These are phyloP conservation scores for Daldinia sp. DNA, from an alignment of 2,329 filamentous ascomycete species.

Conservation along the genomic window DNA sequence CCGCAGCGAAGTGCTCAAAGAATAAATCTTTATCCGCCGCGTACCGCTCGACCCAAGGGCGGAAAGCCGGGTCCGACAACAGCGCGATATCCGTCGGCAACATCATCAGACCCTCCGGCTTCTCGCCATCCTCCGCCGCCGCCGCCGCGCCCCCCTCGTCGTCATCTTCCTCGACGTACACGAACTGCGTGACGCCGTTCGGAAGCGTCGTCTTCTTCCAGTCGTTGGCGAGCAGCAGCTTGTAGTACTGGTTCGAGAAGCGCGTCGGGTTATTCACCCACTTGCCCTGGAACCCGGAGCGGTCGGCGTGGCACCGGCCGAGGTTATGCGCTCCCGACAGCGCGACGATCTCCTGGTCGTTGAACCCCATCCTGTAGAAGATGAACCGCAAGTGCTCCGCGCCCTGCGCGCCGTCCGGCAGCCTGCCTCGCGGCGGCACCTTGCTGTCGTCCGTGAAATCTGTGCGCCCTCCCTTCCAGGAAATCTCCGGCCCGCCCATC, in stretches of 20 bases:
- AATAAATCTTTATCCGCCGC: conserved; percentile 71
- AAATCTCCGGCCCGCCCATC: conserved; percentile 69
- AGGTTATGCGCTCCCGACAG: conserved; percentile 86
- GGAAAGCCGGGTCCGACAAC: conserved; percentile 64
- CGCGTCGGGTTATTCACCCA: conserved; percentile 55
- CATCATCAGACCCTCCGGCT: conserved; percentile 72
- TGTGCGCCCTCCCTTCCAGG: conserved; percentile 69
- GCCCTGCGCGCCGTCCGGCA: conserved; percentile 83
- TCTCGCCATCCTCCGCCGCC: conserved; percentile 67
- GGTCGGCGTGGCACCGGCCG: conserved; percentile 72
- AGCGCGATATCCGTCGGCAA: conserved; percentile 73
- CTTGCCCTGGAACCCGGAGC: conserved; percentile 53
- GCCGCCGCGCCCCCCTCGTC: conserved; percentile 54
- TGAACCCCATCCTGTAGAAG: conserved; percentile 96
- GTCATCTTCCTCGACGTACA: conserved; percentile 65
- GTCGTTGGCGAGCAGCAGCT: conserved; percentile 51
- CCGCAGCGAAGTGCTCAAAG: conserved; percentile 69
- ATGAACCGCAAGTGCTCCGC: conserved; percentile 86
- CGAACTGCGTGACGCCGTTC: conserved; percentile 61
- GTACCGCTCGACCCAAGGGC: conserved; percentile 68
- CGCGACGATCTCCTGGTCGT: conserved; percentile 94
- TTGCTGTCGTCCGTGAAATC: conserved; percentile 72
- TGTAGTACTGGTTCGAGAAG: conserved; percentile 56
- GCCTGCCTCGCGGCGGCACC: conserved; percentile 67
- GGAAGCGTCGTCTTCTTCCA: conserved; percentile 49